Evolutionary conservation across 345 rosid species (phyloP), one percentile per base, ranked within the genome.

Genomic region (Limnanthes douglasii): DNA sequence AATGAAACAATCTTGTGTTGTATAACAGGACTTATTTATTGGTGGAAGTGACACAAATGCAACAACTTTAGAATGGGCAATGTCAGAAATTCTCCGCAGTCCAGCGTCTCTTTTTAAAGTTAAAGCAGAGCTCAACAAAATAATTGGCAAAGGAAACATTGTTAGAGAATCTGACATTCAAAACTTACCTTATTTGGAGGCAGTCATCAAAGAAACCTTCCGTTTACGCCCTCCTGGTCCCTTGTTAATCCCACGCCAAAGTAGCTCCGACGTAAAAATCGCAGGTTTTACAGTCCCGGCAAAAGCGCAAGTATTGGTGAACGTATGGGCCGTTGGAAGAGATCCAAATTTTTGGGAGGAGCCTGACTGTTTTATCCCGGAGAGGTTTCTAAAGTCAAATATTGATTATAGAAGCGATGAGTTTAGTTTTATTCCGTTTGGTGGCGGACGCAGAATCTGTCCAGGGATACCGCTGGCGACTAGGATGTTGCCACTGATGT

Each of bases 11-110:
- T n/a, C n/a, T n/a, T n/a, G n/a, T n/a, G n/a, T n/a, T n/a, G n/a
- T n/a, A n/a, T n/a, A n/a, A n/a, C n/a, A n/a, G 96, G 93, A 85
- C 37, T 70, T 85, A 90, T 85, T 85, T 41, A 55, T 53, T 0
- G 96, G 93, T 0, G 96, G 90, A 21, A 85, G 85, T 2, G 96
- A 85, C 47, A 85, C 96, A 16, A 73, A 93, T 19, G 61, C 93
- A 3, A 76, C 88, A 66, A 80, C 90, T 1, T 51, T 85, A 32
- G 93, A 80, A 46, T 85, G 96, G 96, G 86, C 96, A 26, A 63
- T 85, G 73, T 66, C 90, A 0, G 96, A 80, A 41, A 85, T 85
- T 9, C 52, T 81, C 8, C 73, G 37, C 36, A 65, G 73, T 28
- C 86, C 80, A 36, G 35, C 19, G 22, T 18, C 22, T 2, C 50